These are phyloP conservation scores for Colletotrichum lentis DNA, from an alignment of 2,329 filamentous ascomycete species.

Conservation along the genomic window DNA sequence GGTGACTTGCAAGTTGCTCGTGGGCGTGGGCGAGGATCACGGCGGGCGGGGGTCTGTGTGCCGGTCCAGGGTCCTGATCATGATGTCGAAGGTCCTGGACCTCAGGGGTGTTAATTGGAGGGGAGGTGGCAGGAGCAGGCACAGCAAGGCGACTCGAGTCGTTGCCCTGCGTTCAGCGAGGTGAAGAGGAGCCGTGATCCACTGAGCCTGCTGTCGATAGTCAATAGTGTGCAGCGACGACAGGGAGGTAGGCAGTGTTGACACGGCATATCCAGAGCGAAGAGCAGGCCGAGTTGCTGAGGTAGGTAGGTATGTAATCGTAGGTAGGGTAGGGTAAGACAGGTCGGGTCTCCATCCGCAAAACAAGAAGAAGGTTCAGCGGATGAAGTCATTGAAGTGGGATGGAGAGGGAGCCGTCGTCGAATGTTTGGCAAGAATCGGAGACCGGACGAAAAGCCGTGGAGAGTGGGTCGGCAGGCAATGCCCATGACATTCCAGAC, in stretches of 20 bases:
- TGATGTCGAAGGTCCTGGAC: conserved; percentile 25
- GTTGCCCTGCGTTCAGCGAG: conserved; percentile 2
- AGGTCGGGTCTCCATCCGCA: not conserved
- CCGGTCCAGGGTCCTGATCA: conserved; percentile 34
- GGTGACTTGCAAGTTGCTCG: conserved; percentile 31
- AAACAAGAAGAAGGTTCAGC: conserved; percentile 5
- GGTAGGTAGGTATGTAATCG: not conserved
- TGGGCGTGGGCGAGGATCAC: conserved; percentile 19
- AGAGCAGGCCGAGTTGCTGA: not conserved
- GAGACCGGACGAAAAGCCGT: conserved; percentile 14
- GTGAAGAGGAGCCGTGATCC: conserved; percentile 4
- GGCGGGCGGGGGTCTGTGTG: conserved; percentile 24
- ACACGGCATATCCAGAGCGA: not conserved
- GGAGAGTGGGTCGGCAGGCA: conserved; percentile 11
- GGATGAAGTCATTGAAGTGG: conserved; percentile 21
- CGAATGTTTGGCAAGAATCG: not conserved
- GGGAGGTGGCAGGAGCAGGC: conserved; percentile 6
- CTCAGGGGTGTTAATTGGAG: conserved; percentile 16
- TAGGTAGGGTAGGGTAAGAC: too few species aligned
- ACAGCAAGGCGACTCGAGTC: not conserved
- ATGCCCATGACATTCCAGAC: not conserved
- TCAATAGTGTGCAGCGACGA: conserved; percentile 21
- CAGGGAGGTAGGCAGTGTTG: conserved; percentile 21
- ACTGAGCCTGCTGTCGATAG: conserved; percentile 11
- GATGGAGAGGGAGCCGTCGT: not conserved